Evolutionary conservation across 2,329 filamentous ascomycete genomes (phyloP), one percentile per base, ranked within the genome.

Genomic region (Niveomyces coronatus): DNA sequence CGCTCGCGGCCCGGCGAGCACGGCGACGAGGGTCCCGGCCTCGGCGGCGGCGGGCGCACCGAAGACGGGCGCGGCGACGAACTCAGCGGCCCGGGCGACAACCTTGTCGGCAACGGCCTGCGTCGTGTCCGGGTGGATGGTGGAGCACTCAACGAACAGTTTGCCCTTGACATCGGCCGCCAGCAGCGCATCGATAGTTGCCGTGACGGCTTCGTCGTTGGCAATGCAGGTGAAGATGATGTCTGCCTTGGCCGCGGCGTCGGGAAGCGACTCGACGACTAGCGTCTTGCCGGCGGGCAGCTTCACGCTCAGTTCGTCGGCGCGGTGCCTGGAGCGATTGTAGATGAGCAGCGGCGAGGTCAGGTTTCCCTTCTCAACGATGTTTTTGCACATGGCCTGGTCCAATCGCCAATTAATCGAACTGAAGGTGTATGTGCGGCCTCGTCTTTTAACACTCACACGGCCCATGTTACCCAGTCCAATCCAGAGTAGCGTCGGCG

Each of bases 391-490:
- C 84, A 94, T 93, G 45, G 81, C 85, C 82, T 86, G 43, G n/a
- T 6, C 1, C 20, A 18, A 16, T 22, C 20, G 6, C 7, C 3
- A 13, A 24, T 32, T 11, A 39, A 18, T 23, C 33, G 45, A 23
- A 48, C 42, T 19, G 27, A 19, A 27, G 8, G 9, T 37, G 18
- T 20, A 14, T 41, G n/a, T n/a, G n/a, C n/a, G n/a, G n/a, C n/a
- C n/a, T n/a, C n/a, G n/a, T n/a, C n/a, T n/a, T n/a, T 26, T 32
- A 39, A 23, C 31, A n/a, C 74, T 64, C 64, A 82, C 83, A 53
- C 79, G 72, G 47, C 85, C 87, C 77, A 94, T 94, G 57, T 93
- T 93, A 37, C 86, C 86, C 35, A 94, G 71, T 41, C 87, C 86
- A 39, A 93, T 76, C 76, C 79, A 93, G 49, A 85, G 70, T 36